Evolutionary conservation across 2,329 filamentous ascomycete species (phyloP).

Genomic region (Cercospora citrullina): DNA sequence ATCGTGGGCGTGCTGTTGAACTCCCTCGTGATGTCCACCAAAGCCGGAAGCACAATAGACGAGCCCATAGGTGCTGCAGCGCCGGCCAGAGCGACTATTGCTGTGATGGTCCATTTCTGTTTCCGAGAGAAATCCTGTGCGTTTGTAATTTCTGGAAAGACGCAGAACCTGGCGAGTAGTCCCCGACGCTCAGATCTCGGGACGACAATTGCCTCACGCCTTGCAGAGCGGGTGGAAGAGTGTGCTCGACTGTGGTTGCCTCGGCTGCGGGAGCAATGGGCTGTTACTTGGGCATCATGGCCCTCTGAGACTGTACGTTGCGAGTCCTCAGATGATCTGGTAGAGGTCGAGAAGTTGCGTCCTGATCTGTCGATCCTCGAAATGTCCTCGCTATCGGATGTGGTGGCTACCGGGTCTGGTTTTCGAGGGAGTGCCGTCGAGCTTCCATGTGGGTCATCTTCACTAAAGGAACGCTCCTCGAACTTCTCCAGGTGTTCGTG

Average conservation of each 20-base stretch:
- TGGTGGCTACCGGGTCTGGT: conserved; percentile 20
- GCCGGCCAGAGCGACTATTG: conserved; percentile 73
- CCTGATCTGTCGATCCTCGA: conserved; percentile 11
- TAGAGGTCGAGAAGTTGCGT: conserved; percentile 19
- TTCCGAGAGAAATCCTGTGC: conserved; percentile 70
- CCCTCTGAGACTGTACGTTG: conserved; percentile 30
- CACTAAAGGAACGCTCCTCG: conserved; percentile 17
- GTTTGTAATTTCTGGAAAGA: conserved; percentile 77
- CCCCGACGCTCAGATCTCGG: conserved; percentile 64
- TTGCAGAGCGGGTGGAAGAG: conserved; percentile 31
- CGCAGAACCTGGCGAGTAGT: conserved; percentile 66
- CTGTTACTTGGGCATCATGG: conserved; percentile 35
- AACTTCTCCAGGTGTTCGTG: conserved; percentile 21
- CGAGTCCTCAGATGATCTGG: conserved; percentile 25
- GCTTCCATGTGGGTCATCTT: conserved; percentile 19
- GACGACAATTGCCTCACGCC: conserved; percentile 45
- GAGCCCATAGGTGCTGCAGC: conserved; percentile 80
- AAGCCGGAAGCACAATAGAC: conserved; percentile 75
- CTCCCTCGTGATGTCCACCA: conserved; percentile 63
- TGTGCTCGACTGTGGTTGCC: conserved; percentile 31
- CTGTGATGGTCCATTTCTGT: conserved; percentile 83
- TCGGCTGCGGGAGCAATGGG: conserved; percentile 29
- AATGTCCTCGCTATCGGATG: conserved; percentile 24
- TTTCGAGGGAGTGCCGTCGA: conserved; percentile 20
- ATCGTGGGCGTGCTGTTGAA: conserved; percentile 64